A percentile compares a stretch with the other conserved stretches of the same genome.
These are phyloP conservation scores for Cryphonectria parasitica DNA, from an alignment of 2,329 filamentous ascomycete species.

Conservation along the genomic window DNA sequence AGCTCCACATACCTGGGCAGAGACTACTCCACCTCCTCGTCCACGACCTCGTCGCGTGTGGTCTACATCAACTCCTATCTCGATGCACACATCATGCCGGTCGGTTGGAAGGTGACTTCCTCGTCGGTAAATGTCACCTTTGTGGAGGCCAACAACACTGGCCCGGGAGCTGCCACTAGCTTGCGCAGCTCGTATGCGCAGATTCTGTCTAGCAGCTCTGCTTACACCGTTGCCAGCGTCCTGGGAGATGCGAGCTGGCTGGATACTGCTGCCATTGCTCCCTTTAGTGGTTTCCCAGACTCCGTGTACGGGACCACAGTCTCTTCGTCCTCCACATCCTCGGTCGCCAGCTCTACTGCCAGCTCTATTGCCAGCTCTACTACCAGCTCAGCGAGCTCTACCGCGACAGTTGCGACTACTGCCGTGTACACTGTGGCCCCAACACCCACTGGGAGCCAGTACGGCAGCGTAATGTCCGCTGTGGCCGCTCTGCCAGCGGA, in stretches of 20 bases:
- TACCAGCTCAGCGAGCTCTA: constrained; percentile 33
- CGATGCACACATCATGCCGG: constrained; percentile 35
- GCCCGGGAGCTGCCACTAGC: constrained; percentile 35
- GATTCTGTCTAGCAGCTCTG: constrained; percentile 29
- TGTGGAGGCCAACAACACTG: constrained; percentile 40
- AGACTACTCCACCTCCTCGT: constrained; percentile 32
- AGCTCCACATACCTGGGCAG: constrained; percentile 36
- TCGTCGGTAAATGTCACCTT: constrained; percentile 37
- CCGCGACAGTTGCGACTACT: constrained; percentile 42
- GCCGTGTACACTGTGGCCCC: constrained; percentile 21
- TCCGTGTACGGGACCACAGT: constrained; percentile 14
- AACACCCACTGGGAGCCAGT: constrained; percentile 37
- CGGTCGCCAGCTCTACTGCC: constrained; percentile 6
- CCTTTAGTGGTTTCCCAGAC: constrained; percentile 27
- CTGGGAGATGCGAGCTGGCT: constrained; percentile 40
- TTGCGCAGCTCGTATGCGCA: constrained; percentile 33
- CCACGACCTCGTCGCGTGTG: constrained; percentile 32
- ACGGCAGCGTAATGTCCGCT: constrained; percentile 46
- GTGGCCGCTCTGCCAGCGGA: constrained; percentile 48
- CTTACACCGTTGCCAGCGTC: constrained; percentile 32
- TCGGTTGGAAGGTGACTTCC: constrained; percentile 36
- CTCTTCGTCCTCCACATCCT: constrained; percentile 11
- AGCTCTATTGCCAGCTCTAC: background rate
- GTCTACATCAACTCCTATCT: constrained; percentile 38
- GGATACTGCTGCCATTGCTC: constrained; percentile 36